phyloP scores from a whole-genome alignment of 768 basidiomycete genomes.

The Leccinum uliginosum region DNA sequence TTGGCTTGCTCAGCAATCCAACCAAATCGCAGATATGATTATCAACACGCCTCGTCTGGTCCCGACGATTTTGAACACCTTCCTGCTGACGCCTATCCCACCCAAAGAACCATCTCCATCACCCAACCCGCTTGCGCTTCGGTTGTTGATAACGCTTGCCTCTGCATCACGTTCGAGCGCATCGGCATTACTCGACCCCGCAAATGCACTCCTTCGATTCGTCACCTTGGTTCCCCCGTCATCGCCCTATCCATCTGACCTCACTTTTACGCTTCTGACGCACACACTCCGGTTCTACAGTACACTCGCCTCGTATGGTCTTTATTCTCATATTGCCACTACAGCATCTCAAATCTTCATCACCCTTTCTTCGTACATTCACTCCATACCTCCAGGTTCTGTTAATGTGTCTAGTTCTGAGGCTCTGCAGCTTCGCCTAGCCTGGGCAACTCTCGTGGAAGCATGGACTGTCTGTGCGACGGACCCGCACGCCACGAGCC shows the following conservation, averaged over 20 bases:
- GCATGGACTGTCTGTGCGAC: conserved; percentile 79
- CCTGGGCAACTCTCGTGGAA: conserved; percentile 60
- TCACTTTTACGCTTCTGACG: conserved; percentile 46
- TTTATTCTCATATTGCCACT: conserved; percentile 64
- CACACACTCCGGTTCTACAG: conserved; percentile 62
- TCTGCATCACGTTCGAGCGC: conserved; percentile 69
- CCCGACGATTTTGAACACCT: conserved; percentile 46
- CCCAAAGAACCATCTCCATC: conserved; percentile 27
- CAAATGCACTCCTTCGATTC: conserved; percentile 72
- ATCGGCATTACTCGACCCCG: conserved; percentile 44
- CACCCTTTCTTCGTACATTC: conserved; percentile 44
- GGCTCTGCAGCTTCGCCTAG: conserved; percentile 31
- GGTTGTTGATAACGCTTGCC: conserved; percentile 54
- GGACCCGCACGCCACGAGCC: conserved; percentile 88
- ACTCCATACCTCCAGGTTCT: conserved; percentile 31
- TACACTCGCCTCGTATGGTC: conserved; percentile 69
- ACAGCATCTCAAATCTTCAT: conserved; percentile 56
- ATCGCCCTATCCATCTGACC: conserved; percentile 33
- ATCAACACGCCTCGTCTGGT: conserved; percentile 50
- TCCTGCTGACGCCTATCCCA: conserved; percentile 53
- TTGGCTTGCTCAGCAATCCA: conserved; percentile 58
- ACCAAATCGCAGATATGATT: conserved; percentile 48
- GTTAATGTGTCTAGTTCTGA: neutral
- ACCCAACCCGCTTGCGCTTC: conserved; percentile 49
- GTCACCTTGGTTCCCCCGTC: conserved; percentile 51